A percentile compares a stretch with the other conserved stretches of the same genome.
Evolutionary conservation across 441 rosid species (phyloP).

Genomic region (Rhodomyrtus psidioides): DNA sequence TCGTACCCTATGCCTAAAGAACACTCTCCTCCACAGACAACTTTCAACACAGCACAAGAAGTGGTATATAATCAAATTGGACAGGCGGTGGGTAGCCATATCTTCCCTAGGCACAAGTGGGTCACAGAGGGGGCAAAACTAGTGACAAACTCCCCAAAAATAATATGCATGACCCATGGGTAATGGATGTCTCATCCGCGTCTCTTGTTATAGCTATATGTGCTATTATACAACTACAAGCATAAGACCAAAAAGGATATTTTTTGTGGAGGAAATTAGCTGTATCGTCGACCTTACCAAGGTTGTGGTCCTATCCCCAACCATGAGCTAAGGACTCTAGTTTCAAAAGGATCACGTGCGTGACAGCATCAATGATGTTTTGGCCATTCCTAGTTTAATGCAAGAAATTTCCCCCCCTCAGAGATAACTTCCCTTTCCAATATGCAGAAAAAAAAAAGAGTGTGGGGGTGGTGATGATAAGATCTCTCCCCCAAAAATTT

Average conservation of each 20-base stretch:
- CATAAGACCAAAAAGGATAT: not conserved
- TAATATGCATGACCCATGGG: not conserved
- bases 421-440: conserved; percentile 32
- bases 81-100: not conserved
- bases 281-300: not conserved
- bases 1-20: not conserved
- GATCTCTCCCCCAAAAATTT: conserved; percentile 17
- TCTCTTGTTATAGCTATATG: not conserved
- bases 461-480: conserved; percentile 10
- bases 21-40: not conserved
- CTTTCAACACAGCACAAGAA: not conserved
- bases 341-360: conserved; percentile 30
- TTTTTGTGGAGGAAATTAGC: not conserved
- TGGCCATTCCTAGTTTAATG: conserved; percentile 31
- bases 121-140: not conserved
- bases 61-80: not conserved
- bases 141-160: not conserved
- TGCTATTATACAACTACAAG: not conserved
- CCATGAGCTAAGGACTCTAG: not conserved
- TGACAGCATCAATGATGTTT: conserved; percentile 34
- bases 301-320: not conserved
- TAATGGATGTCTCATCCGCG: not conserved
- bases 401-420: conserved; percentile 1
- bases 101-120: not conserved
- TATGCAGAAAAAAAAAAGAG: conserved; percentile 7